A percentile compares a stretch with the other conserved stretches of the same genome.
phyloP scores from a whole-genome alignment of 73 alveolate genomes.

The Tetrahymena thermophila region DNA sequence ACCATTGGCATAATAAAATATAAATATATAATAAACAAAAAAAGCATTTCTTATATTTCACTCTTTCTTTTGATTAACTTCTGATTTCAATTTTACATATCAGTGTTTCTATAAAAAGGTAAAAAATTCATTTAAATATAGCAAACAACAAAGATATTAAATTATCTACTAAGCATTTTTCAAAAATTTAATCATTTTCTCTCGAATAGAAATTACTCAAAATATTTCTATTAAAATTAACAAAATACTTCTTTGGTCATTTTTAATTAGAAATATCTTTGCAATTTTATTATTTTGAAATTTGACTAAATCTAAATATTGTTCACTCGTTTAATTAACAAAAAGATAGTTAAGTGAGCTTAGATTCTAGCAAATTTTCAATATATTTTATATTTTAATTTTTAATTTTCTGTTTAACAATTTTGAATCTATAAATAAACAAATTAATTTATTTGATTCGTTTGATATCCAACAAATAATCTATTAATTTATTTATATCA shows the following conservation, averaged over 20 bases:
- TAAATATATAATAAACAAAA: too few species aligned
- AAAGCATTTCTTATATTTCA: not conserved
- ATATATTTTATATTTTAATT: too few species aligned
- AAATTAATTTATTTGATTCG: too few species aligned
- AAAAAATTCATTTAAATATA: too few species aligned
- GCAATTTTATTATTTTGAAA: not conserved
- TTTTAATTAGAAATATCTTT: not conserved
- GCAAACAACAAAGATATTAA: not conserved
- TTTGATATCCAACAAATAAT: not conserved
- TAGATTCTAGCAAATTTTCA: not conserved
- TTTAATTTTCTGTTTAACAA: not conserved
- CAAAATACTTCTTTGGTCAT: not conserved
- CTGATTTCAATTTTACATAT: not conserved
- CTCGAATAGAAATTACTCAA: not conserved
- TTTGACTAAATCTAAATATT: too few species aligned
- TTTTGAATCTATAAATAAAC: not conserved
- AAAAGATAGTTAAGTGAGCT: not conserved
- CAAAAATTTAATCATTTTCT: not conserved
- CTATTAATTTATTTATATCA: not conserved
- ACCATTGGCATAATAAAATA: not conserved
- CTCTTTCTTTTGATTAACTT: not conserved
- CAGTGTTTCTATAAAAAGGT: not conserved
- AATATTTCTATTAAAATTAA: too few species aligned
- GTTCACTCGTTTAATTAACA: not conserved
- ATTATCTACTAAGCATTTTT: not conserved